A percentile compares a stretch with the other conserved stretches of the same genome.
phyloP scores from a whole-genome alignment of 208 protist genomes.

The Porcisia hertigi region DNA sequence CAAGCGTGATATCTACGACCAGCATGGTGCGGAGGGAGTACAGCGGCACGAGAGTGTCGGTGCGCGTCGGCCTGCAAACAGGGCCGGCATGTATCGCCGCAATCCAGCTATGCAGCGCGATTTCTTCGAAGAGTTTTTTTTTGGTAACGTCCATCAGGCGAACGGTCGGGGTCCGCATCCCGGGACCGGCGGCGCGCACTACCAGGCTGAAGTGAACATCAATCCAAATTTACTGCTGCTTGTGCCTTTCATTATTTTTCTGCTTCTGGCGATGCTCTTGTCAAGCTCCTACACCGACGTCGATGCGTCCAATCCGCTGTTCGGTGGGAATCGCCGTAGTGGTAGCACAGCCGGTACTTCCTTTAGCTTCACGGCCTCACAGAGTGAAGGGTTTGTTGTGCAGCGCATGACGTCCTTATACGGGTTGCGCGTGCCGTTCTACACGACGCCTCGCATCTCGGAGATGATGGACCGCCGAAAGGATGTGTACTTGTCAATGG shows the following conservation, averaged over 20 bases:
- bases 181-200: conserved; percentile 15
- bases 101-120: conserved; percentile 35
- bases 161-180: neutral
- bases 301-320: conserved; percentile 31
- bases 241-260: conserved; percentile 67
- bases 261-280: conserved; percentile 74
- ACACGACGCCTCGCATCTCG: conserved; percentile 52
- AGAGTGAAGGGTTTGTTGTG: conserved; percentile 44
- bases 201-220: conserved; percentile 47
- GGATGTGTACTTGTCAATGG: conserved; percentile 41
- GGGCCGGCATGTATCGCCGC: conserved; percentile 18
- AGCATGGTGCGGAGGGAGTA: conserved; percentile 73
- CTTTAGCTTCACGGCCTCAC: conserved; percentile 75
- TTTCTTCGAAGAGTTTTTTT: conserved; percentile 85
- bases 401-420: conserved; percentile 60
- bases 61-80: conserved; percentile 24
- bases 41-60: conserved; percentile 79
- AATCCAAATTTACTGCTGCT: conserved; percentile 64
- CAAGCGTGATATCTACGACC: conserved; percentile 86
- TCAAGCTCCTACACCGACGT: conserved; percentile 62
- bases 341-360: neutral
- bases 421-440: conserved; percentile 68
- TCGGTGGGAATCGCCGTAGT: conserved; percentile 10
- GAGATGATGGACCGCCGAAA: conserved; percentile 54
- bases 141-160: conserved; percentile 22